Percentiles rank a stretch among this genome's conserved stretches.
Evolutionary conservation across 495 filamentous ascomycete genomes (phyloP).

Genomic region (Talaromyces thailandensis): DNA sequence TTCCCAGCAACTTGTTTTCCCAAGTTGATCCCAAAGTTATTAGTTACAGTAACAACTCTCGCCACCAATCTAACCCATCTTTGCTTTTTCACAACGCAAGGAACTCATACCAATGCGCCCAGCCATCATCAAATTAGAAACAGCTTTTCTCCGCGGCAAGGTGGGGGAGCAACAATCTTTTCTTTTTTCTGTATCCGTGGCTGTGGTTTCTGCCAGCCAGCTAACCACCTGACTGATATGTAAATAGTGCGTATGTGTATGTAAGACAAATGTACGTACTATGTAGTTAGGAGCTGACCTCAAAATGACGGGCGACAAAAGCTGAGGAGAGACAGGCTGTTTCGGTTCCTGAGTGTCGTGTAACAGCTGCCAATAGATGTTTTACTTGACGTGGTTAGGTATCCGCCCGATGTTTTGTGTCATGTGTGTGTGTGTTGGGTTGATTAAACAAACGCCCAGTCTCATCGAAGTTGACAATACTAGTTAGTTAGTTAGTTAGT

Average conservation of each 20-base stretch:
- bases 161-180: not conserved
- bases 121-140: not conserved
- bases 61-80: not conserved
- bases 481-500: too few relatives aligned
- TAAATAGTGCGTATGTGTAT: not conserved
- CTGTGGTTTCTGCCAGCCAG: not conserved
- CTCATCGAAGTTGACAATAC: not conserved
- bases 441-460: not conserved
- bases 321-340: constrained; percentile 1
- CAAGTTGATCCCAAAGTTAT: not conserved
- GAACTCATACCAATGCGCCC: not conserved
- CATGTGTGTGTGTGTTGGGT: not conserved
- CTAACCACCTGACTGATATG: too few relatives aligned
- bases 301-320: not conserved
- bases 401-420: not conserved
- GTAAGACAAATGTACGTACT: not conserved
- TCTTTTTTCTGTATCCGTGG: not conserved
- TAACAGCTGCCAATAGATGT: not conserved
- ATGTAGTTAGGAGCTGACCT: not conserved
- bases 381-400: not conserved
- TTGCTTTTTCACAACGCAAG: not conserved
- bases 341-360: not conserved
- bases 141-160: not conserved
- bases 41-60: not conserved
- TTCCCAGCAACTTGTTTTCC: not conserved